Conservation (phyloP, 2,329 filamentous ascomycete genomes). For the Colletotrichum sp. region DNA sequence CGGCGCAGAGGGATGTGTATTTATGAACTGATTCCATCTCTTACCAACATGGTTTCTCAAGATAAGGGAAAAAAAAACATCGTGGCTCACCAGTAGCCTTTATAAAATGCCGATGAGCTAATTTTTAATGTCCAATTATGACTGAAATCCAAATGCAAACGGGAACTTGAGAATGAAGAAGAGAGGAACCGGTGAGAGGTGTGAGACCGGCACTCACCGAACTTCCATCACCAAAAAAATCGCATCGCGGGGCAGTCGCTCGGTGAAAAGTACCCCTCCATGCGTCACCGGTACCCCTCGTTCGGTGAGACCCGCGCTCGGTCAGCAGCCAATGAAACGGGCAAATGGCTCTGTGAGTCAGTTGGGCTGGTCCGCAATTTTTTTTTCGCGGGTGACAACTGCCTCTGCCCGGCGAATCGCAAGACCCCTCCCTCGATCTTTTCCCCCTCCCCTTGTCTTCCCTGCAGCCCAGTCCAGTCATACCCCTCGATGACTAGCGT, state of each 20-base stretch:
- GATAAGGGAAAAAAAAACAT: too few relatives aligned
- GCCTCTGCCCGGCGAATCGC: constrained; percentile 4
- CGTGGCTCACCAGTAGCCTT: accelerated
- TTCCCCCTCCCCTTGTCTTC: background rate
- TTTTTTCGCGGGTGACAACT: constrained; percentile 11
- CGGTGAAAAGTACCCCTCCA: background rate
- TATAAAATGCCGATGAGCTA: accelerated
- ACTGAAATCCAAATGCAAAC: too few relatives aligned
- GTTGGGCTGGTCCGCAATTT: constrained; percentile 6
- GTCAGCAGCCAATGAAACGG: background rate
- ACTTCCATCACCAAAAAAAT: background rate
- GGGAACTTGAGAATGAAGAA: too few relatives aligned
- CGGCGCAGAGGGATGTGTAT: too few relatives aligned
- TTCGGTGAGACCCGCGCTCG: background rate
- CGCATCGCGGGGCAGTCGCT: background rate
- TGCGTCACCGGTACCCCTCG: constrained; percentile 3
- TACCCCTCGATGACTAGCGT: constrained; percentile 20
- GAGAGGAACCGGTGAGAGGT: background rate
- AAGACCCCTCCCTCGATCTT: constrained; percentile 4
- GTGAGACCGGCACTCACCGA: background rate
- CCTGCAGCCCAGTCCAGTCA: background rate
- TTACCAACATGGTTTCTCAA: too few relatives aligned
- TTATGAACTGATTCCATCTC: too few relatives aligned
- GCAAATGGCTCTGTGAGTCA: constrained; percentile 7
- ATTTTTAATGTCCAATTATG: accelerated